Base-by-base conservation (phyloP, 345 rosid species). In the Pelargonium nanum region DNA sequence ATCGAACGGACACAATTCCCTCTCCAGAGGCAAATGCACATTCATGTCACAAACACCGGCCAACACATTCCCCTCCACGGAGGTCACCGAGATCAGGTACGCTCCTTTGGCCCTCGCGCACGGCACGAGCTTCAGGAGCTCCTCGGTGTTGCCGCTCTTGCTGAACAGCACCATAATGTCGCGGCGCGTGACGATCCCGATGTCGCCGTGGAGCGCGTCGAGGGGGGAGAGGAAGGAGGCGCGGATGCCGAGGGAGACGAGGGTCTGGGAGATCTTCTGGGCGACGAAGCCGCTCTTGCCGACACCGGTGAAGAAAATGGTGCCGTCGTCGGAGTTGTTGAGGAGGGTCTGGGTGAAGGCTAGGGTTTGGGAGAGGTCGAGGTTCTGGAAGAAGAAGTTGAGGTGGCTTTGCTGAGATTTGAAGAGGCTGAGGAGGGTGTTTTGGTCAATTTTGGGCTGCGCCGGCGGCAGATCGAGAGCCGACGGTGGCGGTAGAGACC, bases 271-370 rank as follows among this genome's bases (percentile, higher is more conserved):
- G 71, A 94, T 81, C 77, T 90, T 94, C 74, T 81, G 70, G 62
- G 99, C 93, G 59, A 94, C 96, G 82, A 94, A 88, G 28, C 95
- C 96, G 24, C 95, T 90, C 69, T 94, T 94, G 0, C 96, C 97
- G 69, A 94, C 93, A 22, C 99, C 99, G 61, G 97, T 70, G 85
- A 94, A 86, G 80, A 90, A 83, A 57, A 90, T 71, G 40, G 91
- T 82, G 32, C 96, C 97, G 40, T 66, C 16, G 55, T 75, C 66
- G 57, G 74, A 62, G 62, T 19, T 40, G 56, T 51, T 53, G 24
- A 86, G 87, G 71, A 90, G 99, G 20, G 79, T 65, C 23, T 77
- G 80, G 48, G 93, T 65, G 95, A 94, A 94, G 61, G 80, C 55
- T 0, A 83, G 74, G 70, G 97, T 73, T 26, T 80, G 92, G 19